These are phyloP conservation scores for Solanum virginianum DNA, from an alignment of 257 asterid genomes.

Conservation along the genomic window DNA sequence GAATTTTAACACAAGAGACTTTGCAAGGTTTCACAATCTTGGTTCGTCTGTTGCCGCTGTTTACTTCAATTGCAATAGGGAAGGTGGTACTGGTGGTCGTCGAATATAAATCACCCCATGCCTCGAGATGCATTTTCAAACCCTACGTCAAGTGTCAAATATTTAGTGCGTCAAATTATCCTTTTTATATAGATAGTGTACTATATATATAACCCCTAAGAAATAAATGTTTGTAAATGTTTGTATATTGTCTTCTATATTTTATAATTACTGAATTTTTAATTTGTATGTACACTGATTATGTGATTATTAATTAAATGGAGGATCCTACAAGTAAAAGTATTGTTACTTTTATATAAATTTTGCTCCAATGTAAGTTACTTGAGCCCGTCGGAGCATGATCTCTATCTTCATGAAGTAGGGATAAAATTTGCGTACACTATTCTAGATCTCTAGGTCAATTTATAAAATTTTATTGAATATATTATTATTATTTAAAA, in stretches of 20 bases:
- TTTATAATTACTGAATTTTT: background rate
- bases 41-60: constrained; percentile 29
- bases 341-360: too few relatives aligned
- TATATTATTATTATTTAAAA: too few relatives aligned
- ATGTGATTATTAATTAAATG: too few relatives aligned
- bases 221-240: background rate
- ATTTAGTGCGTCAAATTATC: background rate
- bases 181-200: background rate
- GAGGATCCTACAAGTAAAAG: too few relatives aligned
- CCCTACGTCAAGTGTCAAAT: too few relatives aligned
- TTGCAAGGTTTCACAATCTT: constrained; percentile 13
- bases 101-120: background rate
- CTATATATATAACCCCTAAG: background rate
- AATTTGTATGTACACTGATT: background rate
- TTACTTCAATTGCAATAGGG: constrained; percentile 16
- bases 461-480: too few relatives aligned
- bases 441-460: too few relatives aligned
- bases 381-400: background rate
- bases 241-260: background rate
- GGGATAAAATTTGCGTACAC: too few relatives aligned
- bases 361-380: background rate
- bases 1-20: background rate
- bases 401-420: too few relatives aligned
- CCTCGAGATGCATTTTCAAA: background rate
- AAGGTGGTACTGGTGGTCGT: background rate